Evolutionary conservation across 1,284 basidiomycete genomes (phyloP), one percentile per base, ranked within the genome.

Genomic region (Sphaerobolus stellatus): DNA sequence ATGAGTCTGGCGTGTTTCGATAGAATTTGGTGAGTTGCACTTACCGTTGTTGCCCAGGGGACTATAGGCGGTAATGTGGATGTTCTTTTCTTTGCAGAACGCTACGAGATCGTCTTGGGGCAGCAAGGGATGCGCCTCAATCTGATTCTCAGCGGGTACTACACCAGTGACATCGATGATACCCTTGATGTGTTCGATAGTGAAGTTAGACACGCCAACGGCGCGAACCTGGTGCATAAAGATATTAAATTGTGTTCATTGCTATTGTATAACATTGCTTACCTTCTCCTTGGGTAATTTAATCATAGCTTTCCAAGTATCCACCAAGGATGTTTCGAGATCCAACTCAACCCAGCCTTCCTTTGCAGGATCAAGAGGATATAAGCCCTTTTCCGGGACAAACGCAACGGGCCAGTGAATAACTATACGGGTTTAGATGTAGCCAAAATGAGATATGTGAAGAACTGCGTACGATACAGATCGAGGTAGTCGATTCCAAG

Each of bases 351-450:
- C 67, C 59, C 81, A 73, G 30, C 74, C 75, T 28, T 69, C 64
- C 44, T 75, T 74, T 14, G 72, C 69, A 3, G 77, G 64, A 61
- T 82, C 73, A 31, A 70, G 64, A 2, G 88, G 89, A 61, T 77
- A 70, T 43, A 88, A 72, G 24, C 78, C 83, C 48, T 80, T 75
- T 16, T 84, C 88, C 2, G 83, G 77, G 20, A 68, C 70, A 69
- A 94, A 90, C 1, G 89, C 80, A 33, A 91, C 83, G 1, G 93
- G 92, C 92, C 92, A 96, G 75, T 95, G 92, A 57, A 95, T 76
- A 46, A 93, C 86, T 88, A 63, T 48, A 56, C 18, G 29, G 33
- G 9, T 7, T 41, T n/a, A 25, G 33, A 31, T 30, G 27, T 45
- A 45, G 57, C 6, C 49, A 28, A 40, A 47, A 24, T 56, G 33